Conservation (phyloP, 2,329 filamentous ascomycete species). For the Cadophora luteo-olivacea region DNA sequence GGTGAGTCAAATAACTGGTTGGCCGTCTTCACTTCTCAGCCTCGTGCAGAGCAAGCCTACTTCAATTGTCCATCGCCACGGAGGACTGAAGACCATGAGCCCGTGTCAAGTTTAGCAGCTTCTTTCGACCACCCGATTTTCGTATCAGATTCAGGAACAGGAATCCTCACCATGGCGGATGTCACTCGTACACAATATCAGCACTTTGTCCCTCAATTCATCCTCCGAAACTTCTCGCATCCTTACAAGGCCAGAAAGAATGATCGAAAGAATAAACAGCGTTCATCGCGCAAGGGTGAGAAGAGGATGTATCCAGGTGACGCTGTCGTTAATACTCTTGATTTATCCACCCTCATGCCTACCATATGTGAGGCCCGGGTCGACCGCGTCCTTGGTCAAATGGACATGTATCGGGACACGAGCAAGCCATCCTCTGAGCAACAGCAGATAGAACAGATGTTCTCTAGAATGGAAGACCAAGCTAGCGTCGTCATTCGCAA, state of each 20-base stretch:
- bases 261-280: not conserved
- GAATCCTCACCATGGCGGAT: too few relatives aligned
- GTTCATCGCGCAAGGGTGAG: slow-evolving; percentile 19
- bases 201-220: slow-evolving; percentile 47
- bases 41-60: too few relatives aligned
- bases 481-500: slow-evolving; percentile 36
- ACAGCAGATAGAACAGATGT: slow-evolving; percentile 40
- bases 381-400: slow-evolving; percentile 40
- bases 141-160: too few relatives aligned
- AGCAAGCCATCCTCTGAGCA: slow-evolving; percentile 28
- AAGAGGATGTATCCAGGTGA: slow-evolving; percentile 27
- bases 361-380: slow-evolving; percentile 34
- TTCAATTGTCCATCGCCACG: too few relatives aligned
- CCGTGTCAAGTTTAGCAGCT: too few relatives aligned
- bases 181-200: slow-evolving; percentile 40
- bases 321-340: slow-evolving; percentile 36
- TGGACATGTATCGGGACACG: slow-evolving; percentile 45
- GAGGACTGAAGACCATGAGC: too few relatives aligned
- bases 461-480: slow-evolving; percentile 40
- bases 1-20: too few relatives aligned
- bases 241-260: slow-evolving; percentile 23
- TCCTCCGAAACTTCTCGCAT: slow-evolving; percentile 45
- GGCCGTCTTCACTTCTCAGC: too few relatives aligned
- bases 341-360: slow-evolving; percentile 28
- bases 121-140: too few relatives aligned